These are phyloP conservation scores for Ganoderma meredithae DNA, from an alignment of 1,284 basidiomycete species.

Conservation along the genomic window DNA sequence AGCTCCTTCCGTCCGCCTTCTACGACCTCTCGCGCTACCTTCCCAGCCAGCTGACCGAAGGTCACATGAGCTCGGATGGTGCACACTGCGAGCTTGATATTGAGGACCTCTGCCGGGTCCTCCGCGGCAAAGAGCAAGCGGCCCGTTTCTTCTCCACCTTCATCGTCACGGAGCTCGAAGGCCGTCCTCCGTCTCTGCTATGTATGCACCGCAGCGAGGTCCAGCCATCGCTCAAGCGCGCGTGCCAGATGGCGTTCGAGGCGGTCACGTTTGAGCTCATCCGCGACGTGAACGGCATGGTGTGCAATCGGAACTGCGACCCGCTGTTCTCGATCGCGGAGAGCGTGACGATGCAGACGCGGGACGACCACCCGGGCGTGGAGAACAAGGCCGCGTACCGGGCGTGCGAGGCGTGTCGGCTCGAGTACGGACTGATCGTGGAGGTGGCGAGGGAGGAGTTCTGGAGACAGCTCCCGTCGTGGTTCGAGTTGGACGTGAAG, in stretches of 20 bases:
- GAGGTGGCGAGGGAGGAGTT: constrained; percentile 64
- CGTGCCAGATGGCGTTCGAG: constrained; percentile 75
- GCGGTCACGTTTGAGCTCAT: constrained; percentile 74
- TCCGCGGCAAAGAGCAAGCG: constrained; percentile 72
- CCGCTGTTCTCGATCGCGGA: constrained; percentile 74
- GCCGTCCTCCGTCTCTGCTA: constrained; percentile 54
- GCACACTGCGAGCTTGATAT: constrained; percentile 49
- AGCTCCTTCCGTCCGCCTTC: constrained; percentile 57
- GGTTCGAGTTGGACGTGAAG: constrained; percentile 67
- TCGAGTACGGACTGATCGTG: constrained; percentile 64
- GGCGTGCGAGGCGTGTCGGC: constrained; percentile 70
- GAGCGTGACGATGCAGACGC: constrained; percentile 66
- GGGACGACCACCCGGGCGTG: constrained; percentile 52
- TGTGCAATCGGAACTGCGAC: constrained; percentile 69
- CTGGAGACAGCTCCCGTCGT: constrained; percentile 67
- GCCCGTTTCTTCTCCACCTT: constrained; percentile 78
- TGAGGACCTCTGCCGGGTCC: constrained; percentile 61
- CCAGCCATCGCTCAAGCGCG: constrained; percentile 51
- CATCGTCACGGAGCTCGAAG: constrained; percentile 73
- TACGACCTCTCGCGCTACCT: constrained; percentile 58
- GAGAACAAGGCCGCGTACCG: constrained; percentile 52
- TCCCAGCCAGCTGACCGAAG: constrained; percentile 51
- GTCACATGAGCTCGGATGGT: constrained; percentile 40
- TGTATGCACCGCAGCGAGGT: constrained; percentile 59
- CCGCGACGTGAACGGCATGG: constrained; percentile 72